Conservation (phyloP, 495 filamentous ascomycete genomes). For the Penicillium argentinense region DNA sequence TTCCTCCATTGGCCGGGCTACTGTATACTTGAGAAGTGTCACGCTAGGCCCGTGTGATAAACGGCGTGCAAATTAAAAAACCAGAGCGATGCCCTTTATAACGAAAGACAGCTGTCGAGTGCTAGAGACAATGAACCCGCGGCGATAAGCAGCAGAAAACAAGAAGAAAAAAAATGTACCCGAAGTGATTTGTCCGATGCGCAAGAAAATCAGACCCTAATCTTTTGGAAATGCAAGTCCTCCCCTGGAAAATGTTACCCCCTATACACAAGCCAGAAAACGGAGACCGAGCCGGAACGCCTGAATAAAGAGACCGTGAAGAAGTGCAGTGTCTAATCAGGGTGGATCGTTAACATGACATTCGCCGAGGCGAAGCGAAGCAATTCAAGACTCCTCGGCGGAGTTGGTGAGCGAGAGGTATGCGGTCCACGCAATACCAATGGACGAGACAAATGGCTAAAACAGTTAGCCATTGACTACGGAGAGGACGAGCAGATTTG, state of each 20-base stretch:
- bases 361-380: slow-evolving; percentile 3
- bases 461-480: background rate
- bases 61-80: background rate
- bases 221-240: slow-evolving; percentile 24
- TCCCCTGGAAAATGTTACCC: slow-evolving; percentile 4
- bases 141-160: background rate
- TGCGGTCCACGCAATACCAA: slow-evolving; percentile 99
- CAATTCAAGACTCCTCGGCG: slow-evolving; percentile 59
- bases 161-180: slow-evolving; percentile 8
- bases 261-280: slow-evolving; percentile 20
- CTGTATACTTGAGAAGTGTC: too few species aligned
- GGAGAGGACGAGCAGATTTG: background rate
- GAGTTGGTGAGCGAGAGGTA: slow-evolving; percentile 95
- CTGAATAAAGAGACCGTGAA: slow-evolving; percentile 6
- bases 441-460: slow-evolving; percentile 92
- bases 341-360: slow-evolving; percentile 19
- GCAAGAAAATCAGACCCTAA: slow-evolving; percentile 5
- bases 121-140: background rate
- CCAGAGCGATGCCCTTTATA: background rate
- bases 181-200: slow-evolving; percentile 6
- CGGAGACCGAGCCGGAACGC: slow-evolving; percentile 14
- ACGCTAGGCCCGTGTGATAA: too few species aligned
- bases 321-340: slow-evolving; percentile 9
- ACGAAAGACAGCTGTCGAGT: background rate
- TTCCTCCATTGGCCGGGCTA: slow-evolving; percentile 8